Evolutionary conservation across 2,329 filamentous ascomycete genomes (phyloP).

Genomic region (Stachybotrys elegans): DNA sequence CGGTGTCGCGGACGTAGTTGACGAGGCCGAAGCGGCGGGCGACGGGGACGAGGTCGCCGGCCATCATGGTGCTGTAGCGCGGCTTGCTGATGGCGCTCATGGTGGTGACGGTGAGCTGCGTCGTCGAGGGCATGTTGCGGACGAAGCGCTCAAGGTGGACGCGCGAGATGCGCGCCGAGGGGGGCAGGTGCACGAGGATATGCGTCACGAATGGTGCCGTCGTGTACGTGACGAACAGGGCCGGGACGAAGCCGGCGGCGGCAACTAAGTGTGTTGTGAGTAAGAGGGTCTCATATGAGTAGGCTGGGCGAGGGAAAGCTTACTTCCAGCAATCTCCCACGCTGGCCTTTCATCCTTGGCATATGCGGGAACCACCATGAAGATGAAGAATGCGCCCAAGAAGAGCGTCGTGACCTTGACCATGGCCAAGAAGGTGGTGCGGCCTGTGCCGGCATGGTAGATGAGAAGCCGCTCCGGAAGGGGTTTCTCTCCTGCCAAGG

Average conservation of each 20-base stretch:
- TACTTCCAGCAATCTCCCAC: conserved; percentile 31
- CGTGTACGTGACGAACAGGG: conserved; percentile 58
- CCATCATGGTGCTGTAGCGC: conserved; percentile 38
- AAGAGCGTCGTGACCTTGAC: conserved; percentile 69
- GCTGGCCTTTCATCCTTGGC: conserved; percentile 33
- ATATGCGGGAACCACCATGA: conserved; percentile 59
- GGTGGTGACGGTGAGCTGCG: conserved; percentile 47
- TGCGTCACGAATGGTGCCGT: conserved; percentile 68
- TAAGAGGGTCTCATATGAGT: background rate
- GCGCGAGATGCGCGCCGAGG: conserved; percentile 57
- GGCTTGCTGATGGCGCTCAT: conserved; percentile 53
- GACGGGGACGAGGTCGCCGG: conserved; percentile 28
- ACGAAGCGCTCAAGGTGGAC: conserved; percentile 50
- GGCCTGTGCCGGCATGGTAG: conserved; percentile 68
- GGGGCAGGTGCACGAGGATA: conserved; percentile 64
- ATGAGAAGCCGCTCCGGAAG: conserved; percentile 61
- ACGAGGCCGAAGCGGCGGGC: conserved; percentile 31
- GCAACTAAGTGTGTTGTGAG: conserved; percentile 39
- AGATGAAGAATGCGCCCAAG: conserved; percentile 59
- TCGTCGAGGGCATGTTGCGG: conserved; percentile 36
- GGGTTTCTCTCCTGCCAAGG: too few relatives aligned
- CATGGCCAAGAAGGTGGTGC: conserved; percentile 63
- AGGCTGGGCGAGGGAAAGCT: conserved; percentile 9
- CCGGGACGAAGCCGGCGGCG: conserved; percentile 57
- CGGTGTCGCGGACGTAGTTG: conserved; percentile 33